Base-by-base conservation (phyloP, 352 stramenopile species). In the Phytophthora ramorum region DNA sequence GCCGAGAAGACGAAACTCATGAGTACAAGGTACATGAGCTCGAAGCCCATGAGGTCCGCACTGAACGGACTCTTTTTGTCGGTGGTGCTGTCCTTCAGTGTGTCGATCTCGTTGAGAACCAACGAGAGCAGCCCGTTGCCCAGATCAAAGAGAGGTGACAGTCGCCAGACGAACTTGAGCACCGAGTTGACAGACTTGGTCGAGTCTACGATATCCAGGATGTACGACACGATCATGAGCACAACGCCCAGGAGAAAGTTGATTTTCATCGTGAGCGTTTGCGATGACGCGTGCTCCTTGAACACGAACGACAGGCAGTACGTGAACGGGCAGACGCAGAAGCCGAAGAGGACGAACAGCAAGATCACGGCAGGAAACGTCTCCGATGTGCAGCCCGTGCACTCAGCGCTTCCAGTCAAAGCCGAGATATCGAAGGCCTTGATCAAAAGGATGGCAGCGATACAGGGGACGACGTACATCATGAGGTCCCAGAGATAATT, bases 401-500 rank as follows among this genome's bases (percentile, higher is more conserved):
- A 91, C 16, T 80, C 71, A 10, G 47, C 44, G 1, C 62, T 54
- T 13, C 79, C 79, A 0, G 79, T 87, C n/a, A 87, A n/a, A 4
- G 78, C 28, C 0, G 63, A 51, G 1, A 89, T 69, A 1, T 77
- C 59, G 34, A 82, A 87, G 0, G 47, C n/a, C 13, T 82, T 54
- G 57, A 91, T 82, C 17, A 85, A 17, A 7, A 71, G 22, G 20
- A 90, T 43, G 0, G 56, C 16, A 88, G 20, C 0, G 63, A 61
- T 60, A 16, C 64, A 74, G 5, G 85, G 79, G 0, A 98, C 67
- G 20, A 93, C 55, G 75, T 98, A 99, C 54, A 93, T 96, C 5
- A 96, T 44, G n/a, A 97, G 63, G 63, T 99, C 95, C 87, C 93
- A 99, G 16, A 95, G 56, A 62, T 92, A 98, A 38, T 97, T 99